Evolutionary conservation across 305 asterid genomes (phyloP).

Genomic region (Coffea humblotiana): DNA sequence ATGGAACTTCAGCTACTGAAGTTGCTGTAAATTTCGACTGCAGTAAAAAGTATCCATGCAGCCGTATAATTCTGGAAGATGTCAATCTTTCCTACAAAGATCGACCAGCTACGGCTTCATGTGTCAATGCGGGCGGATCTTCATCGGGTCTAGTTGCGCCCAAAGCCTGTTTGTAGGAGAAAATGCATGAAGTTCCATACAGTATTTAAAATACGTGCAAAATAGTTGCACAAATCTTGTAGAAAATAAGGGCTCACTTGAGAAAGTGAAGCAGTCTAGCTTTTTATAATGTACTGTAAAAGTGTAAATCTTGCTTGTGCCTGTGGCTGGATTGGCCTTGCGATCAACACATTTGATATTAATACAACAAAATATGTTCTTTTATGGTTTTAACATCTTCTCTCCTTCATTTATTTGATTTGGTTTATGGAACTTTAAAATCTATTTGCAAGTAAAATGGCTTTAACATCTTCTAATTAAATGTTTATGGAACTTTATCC

Average conservation of each 20-base stretch:
- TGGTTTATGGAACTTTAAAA: too few species aligned
- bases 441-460: too few species aligned
- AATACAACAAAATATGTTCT: too few species aligned
- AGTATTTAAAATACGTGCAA: too few species aligned
- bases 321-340: conserved; percentile 6
- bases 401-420: too few species aligned
- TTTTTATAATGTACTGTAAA: not conserved
- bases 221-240: too few species aligned
- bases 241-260: not conserved
- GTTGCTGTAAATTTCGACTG: conserved; percentile 11
- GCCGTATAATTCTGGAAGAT: not conserved
- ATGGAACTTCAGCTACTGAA: conserved; percentile 3
- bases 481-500: too few species aligned
- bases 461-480: too few species aligned
- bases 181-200: not conserved
- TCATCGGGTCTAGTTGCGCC: conserved; percentile 10
- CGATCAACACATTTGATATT: not conserved
- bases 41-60: conserved; percentile 13
- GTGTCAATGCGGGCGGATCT: conserved; percentile 3
- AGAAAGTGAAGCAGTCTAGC: too few species aligned
- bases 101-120: conserved; percentile 10
- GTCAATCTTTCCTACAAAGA: conserved; percentile 4
- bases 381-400: too few species aligned
- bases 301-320: conserved; percentile 5
- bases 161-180: not conserved